phyloP scores from a whole-genome alignment of 2,329 filamentous ascomycete species.

The Aspergillus ruber region DNA sequence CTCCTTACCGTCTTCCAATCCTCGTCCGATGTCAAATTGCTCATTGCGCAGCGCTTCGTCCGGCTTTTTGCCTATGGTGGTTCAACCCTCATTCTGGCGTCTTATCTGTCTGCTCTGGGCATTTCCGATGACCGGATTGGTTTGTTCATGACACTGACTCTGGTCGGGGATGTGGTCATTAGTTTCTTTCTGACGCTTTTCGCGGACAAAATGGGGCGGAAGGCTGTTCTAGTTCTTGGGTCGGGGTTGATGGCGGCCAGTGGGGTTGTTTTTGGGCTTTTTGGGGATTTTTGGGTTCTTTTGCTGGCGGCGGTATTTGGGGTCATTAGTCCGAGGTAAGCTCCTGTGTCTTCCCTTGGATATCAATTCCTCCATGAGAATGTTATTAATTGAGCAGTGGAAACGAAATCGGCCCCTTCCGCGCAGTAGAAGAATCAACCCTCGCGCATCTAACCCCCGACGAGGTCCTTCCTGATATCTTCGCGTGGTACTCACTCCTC shows the following conservation, averaged over 20 bases:
- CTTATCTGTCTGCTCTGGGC: constrained; percentile 52
- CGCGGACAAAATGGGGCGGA: constrained; percentile 53
- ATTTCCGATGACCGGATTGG: constrained; percentile 56
- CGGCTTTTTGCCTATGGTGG: constrained; percentile 61
- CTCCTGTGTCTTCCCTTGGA: too few relatives aligned
- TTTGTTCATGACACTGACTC: constrained; percentile 59
- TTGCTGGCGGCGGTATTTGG: constrained; percentile 54
- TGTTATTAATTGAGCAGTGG: too few relatives aligned
- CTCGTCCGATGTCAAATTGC: constrained; percentile 32
- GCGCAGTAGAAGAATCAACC: constrained; percentile 60
- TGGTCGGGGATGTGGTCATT: constrained; percentile 55
- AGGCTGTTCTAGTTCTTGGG: constrained; percentile 49
- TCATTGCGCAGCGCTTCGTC: constrained; percentile 37
- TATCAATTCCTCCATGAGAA: too few relatives aligned
- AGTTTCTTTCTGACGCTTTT: constrained; percentile 53
- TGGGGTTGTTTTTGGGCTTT: constrained; percentile 49
- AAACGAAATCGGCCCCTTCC: constrained; percentile 61
- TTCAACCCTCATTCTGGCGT: constrained; percentile 54
- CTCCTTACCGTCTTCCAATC: constrained; percentile 33
- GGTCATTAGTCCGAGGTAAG: constrained; percentile 52
- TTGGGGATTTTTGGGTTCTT: constrained; percentile 55
- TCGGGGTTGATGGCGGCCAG: constrained; percentile 52
- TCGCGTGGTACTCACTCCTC: constrained; percentile 54
- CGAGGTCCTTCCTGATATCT: constrained; percentile 53
- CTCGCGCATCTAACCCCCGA: constrained; percentile 55